phyloP scores from a whole-genome alignment of 179 eudicot species.

The Pouteria campechiana region DNA sequence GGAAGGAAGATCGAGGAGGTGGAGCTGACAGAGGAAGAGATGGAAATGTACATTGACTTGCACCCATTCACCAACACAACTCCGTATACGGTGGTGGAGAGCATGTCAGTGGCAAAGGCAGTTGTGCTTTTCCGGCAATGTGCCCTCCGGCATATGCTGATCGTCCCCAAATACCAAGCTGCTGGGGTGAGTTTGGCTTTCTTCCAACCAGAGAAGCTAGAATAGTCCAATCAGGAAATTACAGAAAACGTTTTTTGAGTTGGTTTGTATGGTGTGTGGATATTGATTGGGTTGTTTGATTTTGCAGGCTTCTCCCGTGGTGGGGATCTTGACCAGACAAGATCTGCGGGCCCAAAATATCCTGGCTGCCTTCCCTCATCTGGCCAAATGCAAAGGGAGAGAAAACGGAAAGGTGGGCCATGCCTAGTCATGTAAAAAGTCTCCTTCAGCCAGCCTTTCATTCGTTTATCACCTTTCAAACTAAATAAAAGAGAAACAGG shows the following conservation, averaged over 20 bases:
- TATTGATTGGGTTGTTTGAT: constrained; percentile 2
- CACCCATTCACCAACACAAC: constrained; percentile 84
- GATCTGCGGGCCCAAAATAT: constrained; percentile 91
- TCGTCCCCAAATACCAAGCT: constrained; percentile 79
- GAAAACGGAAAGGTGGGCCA: constrained; percentile 56
- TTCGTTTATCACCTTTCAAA: too few relatives aligned
- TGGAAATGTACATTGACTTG: constrained; percentile 77
- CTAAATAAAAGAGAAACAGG: too few relatives aligned
- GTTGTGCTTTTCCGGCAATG: constrained; percentile 88
- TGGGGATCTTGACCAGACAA: constrained; percentile 88
- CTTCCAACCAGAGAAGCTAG: too few relatives aligned
- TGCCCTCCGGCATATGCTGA: constrained; percentile 83
- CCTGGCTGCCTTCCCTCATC: constrained; percentile 69
- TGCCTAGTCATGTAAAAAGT: too few relatives aligned
- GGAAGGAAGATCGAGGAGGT: constrained; percentile 51
- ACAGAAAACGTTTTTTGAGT: too few relatives aligned
- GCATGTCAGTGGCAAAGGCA: constrained; percentile 88
- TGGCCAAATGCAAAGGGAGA: constrained; percentile 43
- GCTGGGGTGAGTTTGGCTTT: constrained; percentile 49
- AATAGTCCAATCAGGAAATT: too few relatives aligned
- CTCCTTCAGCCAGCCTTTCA: too few relatives aligned
- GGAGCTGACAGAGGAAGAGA: constrained; percentile 55
- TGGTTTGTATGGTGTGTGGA: too few relatives aligned
- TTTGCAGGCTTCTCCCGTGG: constrained; percentile 65
- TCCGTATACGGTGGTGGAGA: constrained; percentile 79